Evolutionary conservation across 495 filamentous ascomycete genomes (phyloP), one percentile per base, ranked within the genome.

Genomic region (Aspergillus wentii): DNA sequence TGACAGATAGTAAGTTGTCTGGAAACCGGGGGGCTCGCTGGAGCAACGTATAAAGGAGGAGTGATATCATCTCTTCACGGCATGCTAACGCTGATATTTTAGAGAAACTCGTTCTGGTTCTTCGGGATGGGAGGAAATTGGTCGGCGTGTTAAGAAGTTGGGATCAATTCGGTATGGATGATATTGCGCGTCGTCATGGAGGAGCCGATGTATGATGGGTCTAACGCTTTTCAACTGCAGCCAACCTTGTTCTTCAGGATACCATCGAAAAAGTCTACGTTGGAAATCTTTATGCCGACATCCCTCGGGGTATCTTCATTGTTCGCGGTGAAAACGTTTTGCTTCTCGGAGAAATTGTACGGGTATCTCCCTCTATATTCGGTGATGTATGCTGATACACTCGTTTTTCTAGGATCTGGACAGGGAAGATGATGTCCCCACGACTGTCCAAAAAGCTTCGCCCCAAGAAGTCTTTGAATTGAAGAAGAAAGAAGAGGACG

Each of bases 281-380:
- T 17, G 74, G 69, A 38, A 69, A 59, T 28, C 67, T 87, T 20
- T 97, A 89, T 54, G 86, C 86, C 27, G 88, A 94, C 56, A 73
- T 92, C 27, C 68, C 76, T 1, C 78, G 85, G 17, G 91, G 91
- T 13, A 76, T 94, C 42, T 96, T 86, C 56, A 69, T 97, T 15
- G 88, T 97, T 13, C 75, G 91, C 13, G 91, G 91, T 26, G 91
- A 97, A 72, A 97, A 97, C 51, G 88, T 96, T 7, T 64, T 94
- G 19, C 62, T 97, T 33, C 66, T 97, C 3, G 91, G 91, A 29
- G 91, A 97, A 71, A 94, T 97, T 59, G 81, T 85, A 75, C 22
- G 74, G 37, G 11, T 29, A 10, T 34, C 30, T 32, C 10, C 28
- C 19, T 20, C 17, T 28, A 19, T 1, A 14, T 20, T n/a, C 31